phyloP scores from a whole-genome alignment of 2,329 filamentous ascomycete species.

The Venturia pyrina region DNA sequence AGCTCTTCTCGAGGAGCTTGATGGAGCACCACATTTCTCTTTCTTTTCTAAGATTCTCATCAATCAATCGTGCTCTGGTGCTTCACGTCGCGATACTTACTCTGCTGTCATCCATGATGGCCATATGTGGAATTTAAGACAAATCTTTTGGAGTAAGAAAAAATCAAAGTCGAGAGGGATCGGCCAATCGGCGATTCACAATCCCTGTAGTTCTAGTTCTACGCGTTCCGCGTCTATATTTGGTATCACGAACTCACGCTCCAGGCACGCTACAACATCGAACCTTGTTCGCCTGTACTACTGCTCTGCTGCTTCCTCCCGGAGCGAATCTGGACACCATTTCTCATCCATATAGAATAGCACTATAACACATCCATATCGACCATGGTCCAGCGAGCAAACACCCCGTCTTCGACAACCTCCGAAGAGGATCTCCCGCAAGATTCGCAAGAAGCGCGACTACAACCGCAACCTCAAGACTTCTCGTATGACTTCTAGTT shows the following conservation, averaged over 20 bases:
- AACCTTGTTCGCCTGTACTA: not conserved
- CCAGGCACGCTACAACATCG: not conserved
- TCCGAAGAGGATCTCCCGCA: not conserved
- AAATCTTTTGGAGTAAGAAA: not conserved
- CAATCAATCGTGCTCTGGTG: not conserved
- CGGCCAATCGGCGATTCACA: not conserved
- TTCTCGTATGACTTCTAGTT: not conserved
- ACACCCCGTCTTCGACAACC: not conserved
- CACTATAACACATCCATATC: not conserved
- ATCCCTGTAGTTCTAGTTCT: no score
- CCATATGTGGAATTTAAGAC: not conserved
- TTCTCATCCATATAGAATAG: not conserved
- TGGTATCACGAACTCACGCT: not conserved
- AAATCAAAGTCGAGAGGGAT: not conserved
- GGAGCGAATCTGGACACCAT: not conserved
- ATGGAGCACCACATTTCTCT: slow-evolving; percentile 9
- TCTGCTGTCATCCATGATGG: not conserved
- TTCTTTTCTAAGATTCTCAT: slow-evolving; percentile 8
- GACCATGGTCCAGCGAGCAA: not conserved
- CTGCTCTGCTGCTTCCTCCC: not conserved
- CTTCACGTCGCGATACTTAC: not conserved
- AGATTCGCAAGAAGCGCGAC: not conserved
- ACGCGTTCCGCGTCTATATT: not conserved
- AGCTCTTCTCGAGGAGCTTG: slow-evolving; percentile 17
- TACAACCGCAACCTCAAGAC: not conserved